phyloP scores from a whole-genome alignment of 2,329 filamentous ascomycete species.

The Penicillium crustosum region DNA sequence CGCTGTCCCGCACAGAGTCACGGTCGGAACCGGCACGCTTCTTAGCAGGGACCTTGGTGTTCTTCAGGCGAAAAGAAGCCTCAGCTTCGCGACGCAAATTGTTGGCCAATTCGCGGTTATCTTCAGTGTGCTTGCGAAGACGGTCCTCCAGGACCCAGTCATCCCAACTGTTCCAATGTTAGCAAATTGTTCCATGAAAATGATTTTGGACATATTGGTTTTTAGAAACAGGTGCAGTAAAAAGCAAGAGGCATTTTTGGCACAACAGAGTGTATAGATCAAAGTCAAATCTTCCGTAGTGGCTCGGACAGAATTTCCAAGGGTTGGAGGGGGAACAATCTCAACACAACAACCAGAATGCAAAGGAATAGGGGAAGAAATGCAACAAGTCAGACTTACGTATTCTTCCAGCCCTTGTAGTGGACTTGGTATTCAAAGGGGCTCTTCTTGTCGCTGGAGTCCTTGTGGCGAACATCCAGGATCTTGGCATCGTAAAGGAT shows the following conservation, averaged over 20 bases:
- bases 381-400: conserved; percentile 55
- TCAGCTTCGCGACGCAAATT: conserved; percentile 47
- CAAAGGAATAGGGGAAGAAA: conserved; percentile 5
- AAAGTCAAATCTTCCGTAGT: neutral
- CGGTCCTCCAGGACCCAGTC: conserved; percentile 96
- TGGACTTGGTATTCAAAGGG: conserved; percentile 88
- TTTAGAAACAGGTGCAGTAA: neutral
- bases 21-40: conserved; percentile 45
- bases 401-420: conserved; percentile 99
- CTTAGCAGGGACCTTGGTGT: conserved; percentile 38
- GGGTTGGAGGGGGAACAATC: neutral
- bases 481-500: conserved; percentile 98
- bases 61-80: conserved; percentile 36
- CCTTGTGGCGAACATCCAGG: conserved; percentile 68
- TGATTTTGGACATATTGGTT: neutral
- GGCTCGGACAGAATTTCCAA: neutral
- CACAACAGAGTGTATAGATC: neutral
- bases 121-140: conserved; percentile 88
- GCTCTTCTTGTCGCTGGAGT: conserved; percentile 66
- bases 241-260: neutral
- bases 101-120: conserved; percentile 83
- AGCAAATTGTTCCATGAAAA: conserved; percentile 7
- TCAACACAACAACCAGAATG: neutral
- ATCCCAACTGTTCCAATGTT: conserved; percentile 68
- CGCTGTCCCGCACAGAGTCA: conserved; percentile 46